These are phyloP conservation scores for Metarhizium humberi DNA, from an alignment of 2,329 filamentous ascomycete species.

Conservation along the genomic window DNA sequence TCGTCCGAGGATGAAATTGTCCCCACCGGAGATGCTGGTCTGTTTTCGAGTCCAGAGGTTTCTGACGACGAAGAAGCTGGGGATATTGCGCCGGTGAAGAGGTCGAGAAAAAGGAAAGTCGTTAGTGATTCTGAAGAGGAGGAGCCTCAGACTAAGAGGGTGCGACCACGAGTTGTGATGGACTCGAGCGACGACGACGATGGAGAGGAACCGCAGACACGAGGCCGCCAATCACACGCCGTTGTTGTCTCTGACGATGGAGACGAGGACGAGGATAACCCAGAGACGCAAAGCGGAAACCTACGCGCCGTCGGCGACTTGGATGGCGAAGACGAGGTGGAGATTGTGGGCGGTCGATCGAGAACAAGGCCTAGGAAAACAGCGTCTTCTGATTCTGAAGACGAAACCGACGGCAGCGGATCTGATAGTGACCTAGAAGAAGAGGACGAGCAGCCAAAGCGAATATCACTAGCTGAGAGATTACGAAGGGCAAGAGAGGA, in stretches of 20 bases:
- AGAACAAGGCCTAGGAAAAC: background rate
- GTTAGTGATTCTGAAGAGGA: slow-evolving; percentile 19
- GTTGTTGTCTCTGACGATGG: background rate
- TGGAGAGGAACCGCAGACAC: background rate
- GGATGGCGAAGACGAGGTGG: background rate
- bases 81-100: background rate
- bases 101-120: slow-evolving; percentile 18
- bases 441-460: slow-evolving; percentile 7
- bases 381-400: background rate
- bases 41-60: slow-evolving; percentile 3
- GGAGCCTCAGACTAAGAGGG: slow-evolving; percentile 14
- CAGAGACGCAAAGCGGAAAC: background rate
- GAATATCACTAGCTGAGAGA: slow-evolving; percentile 14
- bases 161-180: slow-evolving; percentile 12
- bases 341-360: background rate
- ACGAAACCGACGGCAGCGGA: background rate
- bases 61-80: slow-evolving; percentile 4
- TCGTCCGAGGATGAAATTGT: slow-evolving; percentile 11
- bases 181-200: slow-evolving; percentile 9
- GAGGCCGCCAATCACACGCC: background rate
- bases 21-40: background rate
- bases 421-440: slow-evolving; percentile 7
- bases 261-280: background rate
- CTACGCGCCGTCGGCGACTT: background rate
- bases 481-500: slow-evolving; percentile 12